Evolutionary conservation across 2,329 filamentous ascomycete genomes (phyloP).

Genomic region (Claviceps sp.): DNA sequence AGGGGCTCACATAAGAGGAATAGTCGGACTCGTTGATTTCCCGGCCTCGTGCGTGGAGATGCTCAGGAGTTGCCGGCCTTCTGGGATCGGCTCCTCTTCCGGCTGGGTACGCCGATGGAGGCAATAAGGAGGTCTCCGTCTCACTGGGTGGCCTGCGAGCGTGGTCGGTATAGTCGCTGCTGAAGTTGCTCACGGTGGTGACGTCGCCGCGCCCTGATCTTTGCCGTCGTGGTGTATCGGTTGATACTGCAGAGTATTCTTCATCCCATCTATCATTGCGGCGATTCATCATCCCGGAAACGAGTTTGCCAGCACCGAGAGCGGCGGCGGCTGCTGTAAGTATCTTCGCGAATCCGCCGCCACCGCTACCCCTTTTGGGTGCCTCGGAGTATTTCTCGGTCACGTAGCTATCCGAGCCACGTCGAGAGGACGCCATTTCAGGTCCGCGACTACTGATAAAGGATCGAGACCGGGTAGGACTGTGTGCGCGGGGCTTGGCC

Average conservation of each 20-base stretch:
- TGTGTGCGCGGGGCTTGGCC: constrained; percentile 26
- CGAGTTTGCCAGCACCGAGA: constrained; percentile 48
- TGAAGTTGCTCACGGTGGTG: constrained; percentile 35
- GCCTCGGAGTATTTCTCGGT: constrained; percentile 53
- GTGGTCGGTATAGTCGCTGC: constrained; percentile 32
- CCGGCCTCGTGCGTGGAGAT: constrained; percentile 30
- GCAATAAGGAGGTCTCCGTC: constrained; percentile 29
- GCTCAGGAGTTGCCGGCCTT: constrained; percentile 32
- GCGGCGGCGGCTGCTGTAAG: constrained; percentile 47
- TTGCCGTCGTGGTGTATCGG: constrained; percentile 42
- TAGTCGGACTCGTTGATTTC: constrained; percentile 43
- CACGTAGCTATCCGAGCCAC: constrained; percentile 43
- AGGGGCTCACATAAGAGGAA: constrained; percentile 50
- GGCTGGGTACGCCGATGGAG: constrained; percentile 31
- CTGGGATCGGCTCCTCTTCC: constrained; percentile 25
- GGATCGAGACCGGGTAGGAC: constrained; percentile 24
- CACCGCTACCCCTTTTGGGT: constrained; percentile 23
- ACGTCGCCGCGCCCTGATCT: constrained; percentile 21
- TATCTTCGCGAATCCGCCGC: constrained; percentile 46
- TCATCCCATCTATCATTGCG: constrained; percentile 39
- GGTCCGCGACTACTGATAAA: constrained; percentile 25
- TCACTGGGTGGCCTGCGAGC: constrained; percentile 12
- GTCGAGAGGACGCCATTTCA: constrained; percentile 39
- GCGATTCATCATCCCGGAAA: constrained; percentile 44
- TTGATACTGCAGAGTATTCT: constrained; percentile 49